phyloP scores from a whole-genome alignment of 257 asterid genomes.

The Gentiana straminea region DNA sequence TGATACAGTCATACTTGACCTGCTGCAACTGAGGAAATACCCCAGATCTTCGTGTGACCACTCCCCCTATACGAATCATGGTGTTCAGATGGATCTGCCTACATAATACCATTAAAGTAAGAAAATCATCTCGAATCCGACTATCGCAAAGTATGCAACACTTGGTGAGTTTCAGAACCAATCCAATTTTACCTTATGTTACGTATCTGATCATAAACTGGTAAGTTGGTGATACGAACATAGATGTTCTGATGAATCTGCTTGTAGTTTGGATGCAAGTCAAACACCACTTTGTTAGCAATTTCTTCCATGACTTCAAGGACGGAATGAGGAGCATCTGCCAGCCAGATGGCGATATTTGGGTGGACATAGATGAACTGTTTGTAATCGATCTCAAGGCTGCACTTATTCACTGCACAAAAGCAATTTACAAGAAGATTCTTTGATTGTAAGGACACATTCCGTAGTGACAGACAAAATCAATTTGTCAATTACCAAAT shows the following conservation, averaged over 20 bases:
- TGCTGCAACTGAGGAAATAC: constrained; percentile 97
- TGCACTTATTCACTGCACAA: constrained; percentile 81
- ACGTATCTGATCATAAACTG: constrained; percentile 94
- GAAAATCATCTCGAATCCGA: background rate
- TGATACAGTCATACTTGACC: constrained; percentile 86
- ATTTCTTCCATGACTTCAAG: constrained; percentile 99
- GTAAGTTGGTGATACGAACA: constrained; percentile 87
- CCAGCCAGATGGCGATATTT: constrained; percentile 97
- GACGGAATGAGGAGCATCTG: constrained; percentile 97
- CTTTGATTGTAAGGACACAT: background rate
- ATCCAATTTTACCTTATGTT: constrained; percentile 53
- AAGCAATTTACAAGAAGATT: constrained; percentile 1
- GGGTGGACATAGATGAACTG: constrained; percentile 80
- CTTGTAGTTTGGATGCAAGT: constrained; percentile 77
- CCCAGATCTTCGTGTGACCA: constrained; percentile 93
- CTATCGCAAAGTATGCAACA: background rate
- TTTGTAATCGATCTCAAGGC: constrained; percentile 95
- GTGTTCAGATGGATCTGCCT: constrained; percentile 98
- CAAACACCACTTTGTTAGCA: constrained; percentile 76
- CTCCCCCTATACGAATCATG: constrained; percentile 97
- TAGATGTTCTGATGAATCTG: constrained; percentile 80
- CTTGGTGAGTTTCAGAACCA: background rate
- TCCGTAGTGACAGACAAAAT: background rate
- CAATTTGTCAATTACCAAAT: constrained; percentile 2
- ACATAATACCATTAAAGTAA: constrained; percentile 11